phyloP scores from a whole-genome alignment of 768 basidiomycete genomes.

The Glaciozyma martinii region DNA sequence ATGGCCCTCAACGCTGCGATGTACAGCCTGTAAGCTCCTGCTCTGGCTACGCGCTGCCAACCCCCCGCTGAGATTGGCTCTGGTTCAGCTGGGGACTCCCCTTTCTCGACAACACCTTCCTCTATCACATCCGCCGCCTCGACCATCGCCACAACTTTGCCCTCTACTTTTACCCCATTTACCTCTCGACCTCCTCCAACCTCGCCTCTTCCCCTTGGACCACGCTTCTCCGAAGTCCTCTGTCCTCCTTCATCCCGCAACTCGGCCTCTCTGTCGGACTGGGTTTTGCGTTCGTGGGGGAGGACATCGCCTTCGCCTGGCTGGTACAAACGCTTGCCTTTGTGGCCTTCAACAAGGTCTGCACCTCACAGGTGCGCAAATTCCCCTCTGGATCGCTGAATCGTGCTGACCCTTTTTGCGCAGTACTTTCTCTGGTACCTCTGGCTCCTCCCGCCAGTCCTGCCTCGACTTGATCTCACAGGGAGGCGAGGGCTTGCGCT shows the following conservation, averaged over 20 bases:
- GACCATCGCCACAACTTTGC: constrained; percentile 99
- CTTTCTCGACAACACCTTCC: constrained; percentile 81
- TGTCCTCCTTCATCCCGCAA: constrained; percentile 34
- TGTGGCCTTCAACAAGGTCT: constrained; percentile 96
- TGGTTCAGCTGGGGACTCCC: constrained; percentile 78
- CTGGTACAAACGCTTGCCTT: constrained; percentile 84
- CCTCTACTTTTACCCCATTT: constrained; percentile 90
- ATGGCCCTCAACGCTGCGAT: constrained; percentile 52
- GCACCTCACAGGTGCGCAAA: constrained; percentile 76
- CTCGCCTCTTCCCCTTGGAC: not conserved
- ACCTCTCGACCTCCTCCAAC: constrained; percentile 48
- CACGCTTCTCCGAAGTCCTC: constrained; percentile 16
- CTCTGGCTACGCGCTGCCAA: not conserved
- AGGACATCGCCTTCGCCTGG: constrained; percentile 71
- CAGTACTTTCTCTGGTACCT: constrained; percentile 98
- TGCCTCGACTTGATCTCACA: constrained; percentile 57
- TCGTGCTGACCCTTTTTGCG: no score
- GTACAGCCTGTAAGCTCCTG: constrained; percentile 59
- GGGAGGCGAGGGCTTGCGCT: constrained; percentile 43
- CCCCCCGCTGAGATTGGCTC: not conserved
- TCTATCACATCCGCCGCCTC: constrained; percentile 81
- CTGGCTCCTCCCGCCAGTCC: constrained; percentile 70
- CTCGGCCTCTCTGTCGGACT: constrained; percentile 52
- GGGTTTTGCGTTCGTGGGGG: constrained; percentile 61
- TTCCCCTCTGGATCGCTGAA: not conserved